These are phyloP conservation scores for Haematococcus lacustris DNA, from an alignment of 139 green algal genomes.

Conservation along the genomic window DNA sequence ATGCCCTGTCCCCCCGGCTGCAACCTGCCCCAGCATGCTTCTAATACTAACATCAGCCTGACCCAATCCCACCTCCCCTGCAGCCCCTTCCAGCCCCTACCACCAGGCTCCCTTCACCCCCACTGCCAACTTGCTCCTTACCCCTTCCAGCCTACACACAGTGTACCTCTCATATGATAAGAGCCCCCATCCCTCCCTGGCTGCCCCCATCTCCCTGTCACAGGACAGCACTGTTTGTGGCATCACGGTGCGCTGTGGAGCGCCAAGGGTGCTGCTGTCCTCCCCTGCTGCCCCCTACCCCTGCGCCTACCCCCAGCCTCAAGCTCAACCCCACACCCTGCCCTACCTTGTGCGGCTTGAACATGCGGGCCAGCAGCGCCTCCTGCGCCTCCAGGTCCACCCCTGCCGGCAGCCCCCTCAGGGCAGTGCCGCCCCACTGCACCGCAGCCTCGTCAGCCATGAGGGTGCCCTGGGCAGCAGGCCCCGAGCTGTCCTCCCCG, in stretches of 20 bases:
- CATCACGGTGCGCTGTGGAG: neutral
- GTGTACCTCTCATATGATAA: no score
- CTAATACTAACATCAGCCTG: no score
- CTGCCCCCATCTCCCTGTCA: no score
- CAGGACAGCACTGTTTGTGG: no score
- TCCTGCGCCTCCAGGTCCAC: conserved; percentile 47
- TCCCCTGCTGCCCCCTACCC: neutral
- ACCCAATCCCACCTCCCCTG: no score
- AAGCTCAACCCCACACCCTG: neutral
- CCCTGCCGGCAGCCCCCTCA: conserved; percentile 8
- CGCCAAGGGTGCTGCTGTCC: neutral
- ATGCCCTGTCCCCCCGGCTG: no score
- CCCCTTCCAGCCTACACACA: no score
- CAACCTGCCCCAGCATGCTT: no score
- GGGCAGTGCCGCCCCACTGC: conserved; percentile 36
- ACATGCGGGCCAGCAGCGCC: conserved; percentile 33
- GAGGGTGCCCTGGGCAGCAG: neutral
- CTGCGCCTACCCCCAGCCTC: neutral
- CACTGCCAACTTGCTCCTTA: no score
- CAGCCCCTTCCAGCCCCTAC: no score
- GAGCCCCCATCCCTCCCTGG: no score
- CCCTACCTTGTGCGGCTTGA: conserved; percentile 41
- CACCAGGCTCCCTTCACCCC: no score
- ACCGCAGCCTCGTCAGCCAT: conserved; percentile 8
- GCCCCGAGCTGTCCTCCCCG: neutral